Evolutionary conservation across 495 filamentous ascomycete species (phyloP).

Genomic region (Parathielavia hyrcaniae): DNA sequence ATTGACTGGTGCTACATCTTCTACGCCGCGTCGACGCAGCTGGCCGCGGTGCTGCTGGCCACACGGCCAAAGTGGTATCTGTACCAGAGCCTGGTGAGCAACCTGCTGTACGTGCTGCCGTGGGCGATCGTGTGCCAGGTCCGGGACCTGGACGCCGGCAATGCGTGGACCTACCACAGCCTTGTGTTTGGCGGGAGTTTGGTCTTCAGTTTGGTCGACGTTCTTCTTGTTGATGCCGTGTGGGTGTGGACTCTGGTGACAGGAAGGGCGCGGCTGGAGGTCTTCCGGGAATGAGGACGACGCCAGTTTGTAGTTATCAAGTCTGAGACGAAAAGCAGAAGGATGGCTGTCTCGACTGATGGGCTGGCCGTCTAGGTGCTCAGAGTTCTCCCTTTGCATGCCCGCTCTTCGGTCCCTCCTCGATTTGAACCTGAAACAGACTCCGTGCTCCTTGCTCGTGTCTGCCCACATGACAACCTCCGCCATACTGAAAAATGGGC

Average conservation of each 20-base stretch:
- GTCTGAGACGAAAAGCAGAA: too few species aligned
- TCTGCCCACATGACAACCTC: too few species aligned
- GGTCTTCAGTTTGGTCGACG: conserved; percentile 58
- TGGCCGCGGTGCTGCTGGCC: conserved; percentile 59
- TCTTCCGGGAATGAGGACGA: conserved; percentile 4
- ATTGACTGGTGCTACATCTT: conserved; percentile 75
- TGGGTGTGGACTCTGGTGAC: conserved; percentile 54
- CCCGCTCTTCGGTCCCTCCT: too few species aligned
- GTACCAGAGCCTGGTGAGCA: conserved; percentile 57
- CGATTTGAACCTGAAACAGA: too few species aligned
- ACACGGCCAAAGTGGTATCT: conserved; percentile 63
- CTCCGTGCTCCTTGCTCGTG: too few species aligned
- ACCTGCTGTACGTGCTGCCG: conserved; percentile 61
- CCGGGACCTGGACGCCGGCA: conserved; percentile 39
- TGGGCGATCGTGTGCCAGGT: conserved; percentile 61
- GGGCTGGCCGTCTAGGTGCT: too few species aligned
- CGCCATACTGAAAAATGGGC: too few species aligned
- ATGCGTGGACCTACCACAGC: conserved; percentile 63
- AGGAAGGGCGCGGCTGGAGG: conserved; percentile 36
- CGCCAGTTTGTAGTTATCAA: too few species aligned
- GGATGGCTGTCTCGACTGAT: too few species aligned
- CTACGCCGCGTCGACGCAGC: conserved; percentile 59
- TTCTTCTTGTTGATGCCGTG: conserved; percentile 43
- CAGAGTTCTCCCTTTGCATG: too few species aligned
- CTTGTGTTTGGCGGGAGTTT: conserved; percentile 65